Evolutionary conservation across 306 rosid genomes (phyloP).

Genomic region (Leucaena leucocephala): DNA sequence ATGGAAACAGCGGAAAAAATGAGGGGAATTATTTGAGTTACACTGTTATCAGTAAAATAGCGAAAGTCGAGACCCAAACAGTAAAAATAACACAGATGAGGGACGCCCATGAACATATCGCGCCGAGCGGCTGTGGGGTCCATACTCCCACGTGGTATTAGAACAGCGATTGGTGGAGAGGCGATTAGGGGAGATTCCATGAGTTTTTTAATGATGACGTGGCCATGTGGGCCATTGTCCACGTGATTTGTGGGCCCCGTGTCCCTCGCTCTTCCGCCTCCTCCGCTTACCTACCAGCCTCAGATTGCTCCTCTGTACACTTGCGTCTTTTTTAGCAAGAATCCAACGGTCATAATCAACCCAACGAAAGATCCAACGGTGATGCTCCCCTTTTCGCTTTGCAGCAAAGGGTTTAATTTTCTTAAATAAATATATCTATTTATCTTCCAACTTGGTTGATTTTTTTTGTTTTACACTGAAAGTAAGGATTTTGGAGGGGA

Average conservation of each 20-base stretch:
- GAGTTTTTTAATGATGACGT: slow-evolving; percentile 41
- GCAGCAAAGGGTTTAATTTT: background rate
- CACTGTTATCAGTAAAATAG: background rate
- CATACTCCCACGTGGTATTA: slow-evolving; percentile 77
- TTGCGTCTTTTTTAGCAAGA: background rate
- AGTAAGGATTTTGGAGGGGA: no score
- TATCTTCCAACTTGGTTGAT: no score
- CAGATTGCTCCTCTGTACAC: background rate
- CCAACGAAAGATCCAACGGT: background rate
- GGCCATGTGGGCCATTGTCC: slow-evolving; percentile 46
- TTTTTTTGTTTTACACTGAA: no score
- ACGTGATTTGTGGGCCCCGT: slow-evolving; percentile 64
- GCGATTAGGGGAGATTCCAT: slow-evolving; percentile 75
- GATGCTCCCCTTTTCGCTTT: background rate
- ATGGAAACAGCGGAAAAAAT: slow-evolving; percentile 12
- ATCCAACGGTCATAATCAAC: background rate
- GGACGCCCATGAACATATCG: background rate
- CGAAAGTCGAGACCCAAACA: background rate
- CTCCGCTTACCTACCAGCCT: background rate
- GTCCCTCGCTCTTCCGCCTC: background rate
- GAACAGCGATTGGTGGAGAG: slow-evolving; percentile 76
- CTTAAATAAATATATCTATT: background rate
- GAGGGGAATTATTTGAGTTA: background rate
- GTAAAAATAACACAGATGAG: background rate
- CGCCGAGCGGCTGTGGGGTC: slow-evolving; percentile 47